Percentiles rank a stretch among this genome's conserved stretches.
Evolutionary conservation across 2,329 filamentous ascomycete species (phyloP).

Genomic region (Aaosphaeria arxii): DNA sequence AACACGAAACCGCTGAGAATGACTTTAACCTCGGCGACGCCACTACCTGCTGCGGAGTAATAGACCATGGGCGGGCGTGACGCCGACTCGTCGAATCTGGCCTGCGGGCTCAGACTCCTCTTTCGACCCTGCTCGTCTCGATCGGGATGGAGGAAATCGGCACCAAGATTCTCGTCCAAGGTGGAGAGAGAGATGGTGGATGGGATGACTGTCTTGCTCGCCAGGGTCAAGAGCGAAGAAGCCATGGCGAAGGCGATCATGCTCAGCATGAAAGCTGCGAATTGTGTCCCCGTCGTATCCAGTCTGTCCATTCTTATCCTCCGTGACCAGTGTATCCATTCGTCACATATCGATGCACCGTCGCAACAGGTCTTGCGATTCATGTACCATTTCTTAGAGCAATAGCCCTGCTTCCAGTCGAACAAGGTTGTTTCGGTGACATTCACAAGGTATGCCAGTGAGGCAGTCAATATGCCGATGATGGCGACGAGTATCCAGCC

Average conservation of each 20-base stretch:
- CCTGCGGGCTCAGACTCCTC: slow-evolving; percentile 40
- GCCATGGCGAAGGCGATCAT: slow-evolving; percentile 68
- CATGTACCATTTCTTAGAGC: slow-evolving; percentile 65
- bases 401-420: slow-evolving; percentile 90
- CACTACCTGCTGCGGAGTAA: slow-evolving; percentile 92
- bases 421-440: slow-evolving; percentile 82
- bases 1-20: slow-evolving; percentile 97
- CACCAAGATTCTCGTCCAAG: slow-evolving; percentile 87
- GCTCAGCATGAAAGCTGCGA: slow-evolving; percentile 68
- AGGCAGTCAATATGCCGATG: slow-evolving; percentile 81
- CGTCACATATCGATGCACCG: slow-evolving; percentile 52
- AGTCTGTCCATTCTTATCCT: slow-evolving; percentile 49
- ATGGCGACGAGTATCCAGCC: slow-evolving; percentile 93
- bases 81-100: slow-evolving; percentile 38
- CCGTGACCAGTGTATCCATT: slow-evolving; percentile 66
- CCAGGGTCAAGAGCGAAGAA: slow-evolving; percentile 77
- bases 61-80: slow-evolving; percentile 75
- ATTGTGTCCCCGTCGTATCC: slow-evolving; percentile 67
- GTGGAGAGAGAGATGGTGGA: slow-evolving; percentile 84
- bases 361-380: slow-evolving; percentile 67
- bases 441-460: slow-evolving; percentile 85
- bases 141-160: slow-evolving; percentile 45
- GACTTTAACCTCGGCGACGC: slow-evolving; percentile 94
- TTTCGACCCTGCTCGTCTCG: slow-evolving; percentile 44
- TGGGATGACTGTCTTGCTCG: slow-evolving; percentile 91